Conservation (phyloP, 73 alveolate species). For the Uronychia binucleata region DNA sequence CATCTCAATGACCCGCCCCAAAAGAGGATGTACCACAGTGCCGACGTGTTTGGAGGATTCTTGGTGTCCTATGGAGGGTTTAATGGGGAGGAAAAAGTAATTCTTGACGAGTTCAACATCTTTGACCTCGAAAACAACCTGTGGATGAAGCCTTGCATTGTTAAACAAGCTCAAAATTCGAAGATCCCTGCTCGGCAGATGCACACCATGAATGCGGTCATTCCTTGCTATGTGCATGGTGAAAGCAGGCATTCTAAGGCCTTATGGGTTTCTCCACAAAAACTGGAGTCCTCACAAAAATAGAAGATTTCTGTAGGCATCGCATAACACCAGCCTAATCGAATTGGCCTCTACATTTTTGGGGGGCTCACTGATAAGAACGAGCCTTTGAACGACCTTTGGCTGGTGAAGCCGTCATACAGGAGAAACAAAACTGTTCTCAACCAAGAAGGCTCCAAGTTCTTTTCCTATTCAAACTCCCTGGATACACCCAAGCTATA, state of each 20-base stretch:
- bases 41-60: slow-evolving; percentile 31
- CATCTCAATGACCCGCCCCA: slow-evolving; percentile 20
- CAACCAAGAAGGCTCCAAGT: slow-evolving; percentile 4
- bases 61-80: slow-evolving; percentile 37
- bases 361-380: slow-evolving; percentile 21
- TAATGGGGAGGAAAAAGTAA: slow-evolving; percentile 15
- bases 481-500: slow-evolving; percentile 13
- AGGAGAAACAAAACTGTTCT: neutral
- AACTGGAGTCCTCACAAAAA: slow-evolving; percentile 14
- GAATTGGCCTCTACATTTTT: slow-evolving; percentile 20
- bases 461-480: neutral
- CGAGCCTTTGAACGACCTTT: slow-evolving; percentile 7
- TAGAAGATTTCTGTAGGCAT: neutral
- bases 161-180: neutral
- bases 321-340: neutral
- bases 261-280: slow-evolving; percentile 10
- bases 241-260: neutral
- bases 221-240: slow-evolving; percentile 2
- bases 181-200: slow-evolving; percentile 15
- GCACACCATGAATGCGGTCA: slow-evolving; percentile 38
- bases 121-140: slow-evolving; percentile 20
- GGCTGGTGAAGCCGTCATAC: neutral
- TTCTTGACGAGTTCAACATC: slow-evolving; percentile 8
- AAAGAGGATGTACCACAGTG: slow-evolving; percentile 41
- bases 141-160: slow-evolving; percentile 10